A percentile compares a stretch with the other conserved stretches of the same genome.
phyloP scores from a whole-genome alignment of 1,139 yeast species.

The Tardiomyces blankii region DNA sequence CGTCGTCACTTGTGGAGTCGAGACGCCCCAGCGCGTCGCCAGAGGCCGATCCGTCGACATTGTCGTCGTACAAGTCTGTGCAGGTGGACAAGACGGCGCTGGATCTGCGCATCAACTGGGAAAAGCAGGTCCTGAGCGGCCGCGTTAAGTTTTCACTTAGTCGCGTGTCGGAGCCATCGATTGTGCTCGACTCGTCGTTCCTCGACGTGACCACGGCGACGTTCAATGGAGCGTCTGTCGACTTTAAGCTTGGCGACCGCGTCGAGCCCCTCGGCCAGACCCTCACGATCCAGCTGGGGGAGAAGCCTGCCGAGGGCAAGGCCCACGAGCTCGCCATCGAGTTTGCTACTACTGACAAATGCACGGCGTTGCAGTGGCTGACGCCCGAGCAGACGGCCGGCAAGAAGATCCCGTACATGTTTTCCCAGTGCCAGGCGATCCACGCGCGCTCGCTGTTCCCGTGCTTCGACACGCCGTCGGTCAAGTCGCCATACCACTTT shows the following conservation, averaged over 20 bases:
- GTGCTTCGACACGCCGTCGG: conserved; percentile 83
- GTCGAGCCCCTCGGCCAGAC: conserved; percentile 61
- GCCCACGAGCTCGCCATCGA: conserved; percentile 31
- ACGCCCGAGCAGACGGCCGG: conserved; percentile 74
- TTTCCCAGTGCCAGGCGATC: conserved; percentile 86
- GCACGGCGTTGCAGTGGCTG: conserved; percentile 84
- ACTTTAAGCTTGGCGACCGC: conserved; percentile 36
- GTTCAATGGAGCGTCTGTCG: conserved; percentile 31
- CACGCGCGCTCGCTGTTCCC: conserved; percentile 87
- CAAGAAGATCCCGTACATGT: conserved; percentile 57
- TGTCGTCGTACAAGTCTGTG: conserved; percentile 56
- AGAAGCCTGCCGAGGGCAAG: conserved; percentile 8
- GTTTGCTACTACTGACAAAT: conserved; percentile 57
- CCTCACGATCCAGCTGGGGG: conserved; percentile 30
- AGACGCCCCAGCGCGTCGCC: conserved; percentile 13
- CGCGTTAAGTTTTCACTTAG: conserved; percentile 38
- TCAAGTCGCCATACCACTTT: conserved; percentile 56
- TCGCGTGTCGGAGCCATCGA: conserved; percentile 14
- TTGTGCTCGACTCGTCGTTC: conserved; percentile 61
- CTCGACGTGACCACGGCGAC: conserved; percentile 38
- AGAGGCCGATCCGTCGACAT: conserved; percentile 54
- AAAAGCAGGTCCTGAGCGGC: conserved; percentile 42
- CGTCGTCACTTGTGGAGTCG: conserved; percentile 8
- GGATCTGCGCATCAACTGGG: conserved; percentile 46
- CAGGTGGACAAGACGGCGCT: conserved; percentile 41